Evolutionary conservation across 225 moss, liverwort and hornwort genomes (phyloP).

Genomic region (Sphagnum contortum): DNA sequence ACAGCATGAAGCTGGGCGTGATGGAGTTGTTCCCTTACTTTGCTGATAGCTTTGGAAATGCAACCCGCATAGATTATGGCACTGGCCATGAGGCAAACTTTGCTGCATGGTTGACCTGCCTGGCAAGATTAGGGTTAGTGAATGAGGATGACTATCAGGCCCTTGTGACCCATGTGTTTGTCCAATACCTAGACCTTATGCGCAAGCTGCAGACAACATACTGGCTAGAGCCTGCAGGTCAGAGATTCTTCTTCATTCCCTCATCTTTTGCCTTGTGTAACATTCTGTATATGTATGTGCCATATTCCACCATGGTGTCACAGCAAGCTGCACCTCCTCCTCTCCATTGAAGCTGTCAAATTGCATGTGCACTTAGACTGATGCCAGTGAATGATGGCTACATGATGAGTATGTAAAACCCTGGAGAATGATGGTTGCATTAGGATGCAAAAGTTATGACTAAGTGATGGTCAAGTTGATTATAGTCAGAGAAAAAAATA

Average conservation of each 20-base stretch:
- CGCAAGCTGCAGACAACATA: slow-evolving; percentile 91
- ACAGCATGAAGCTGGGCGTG: slow-evolving; percentile 43
- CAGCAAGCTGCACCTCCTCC: too few species aligned
- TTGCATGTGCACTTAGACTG: too few species aligned
- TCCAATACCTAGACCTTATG: slow-evolving; percentile 84
- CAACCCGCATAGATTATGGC: slow-evolving; percentile 87
- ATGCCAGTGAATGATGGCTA: too few species aligned
- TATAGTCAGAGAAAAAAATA: too few species aligned
- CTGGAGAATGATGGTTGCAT: too few species aligned
- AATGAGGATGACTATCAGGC: slow-evolving; percentile 84
- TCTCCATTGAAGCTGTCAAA: too few species aligned
- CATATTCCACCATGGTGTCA: too few species aligned
- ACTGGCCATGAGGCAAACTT: slow-evolving; percentile 96
- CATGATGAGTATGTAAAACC: too few species aligned
- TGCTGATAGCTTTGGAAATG: slow-evolving; percentile 92
- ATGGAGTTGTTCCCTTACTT: slow-evolving; percentile 84
- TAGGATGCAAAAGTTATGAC: too few species aligned
- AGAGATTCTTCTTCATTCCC: slow-evolving; percentile 1
- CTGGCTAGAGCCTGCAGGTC: slow-evolving; percentile 96
- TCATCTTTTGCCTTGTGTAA: too few species aligned
- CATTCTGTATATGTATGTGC: too few species aligned
- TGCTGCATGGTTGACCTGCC: slow-evolving; percentile 81
- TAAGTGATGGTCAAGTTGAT: too few species aligned
- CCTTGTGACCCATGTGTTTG: slow-evolving; percentile 62
- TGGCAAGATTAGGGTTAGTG: slow-evolving; percentile 72